Percentiles rank a stretch among this genome's conserved stretches.
Conservation (phyloP, 108 stramenopile species). For the Cyclotella baltica region DNA sequence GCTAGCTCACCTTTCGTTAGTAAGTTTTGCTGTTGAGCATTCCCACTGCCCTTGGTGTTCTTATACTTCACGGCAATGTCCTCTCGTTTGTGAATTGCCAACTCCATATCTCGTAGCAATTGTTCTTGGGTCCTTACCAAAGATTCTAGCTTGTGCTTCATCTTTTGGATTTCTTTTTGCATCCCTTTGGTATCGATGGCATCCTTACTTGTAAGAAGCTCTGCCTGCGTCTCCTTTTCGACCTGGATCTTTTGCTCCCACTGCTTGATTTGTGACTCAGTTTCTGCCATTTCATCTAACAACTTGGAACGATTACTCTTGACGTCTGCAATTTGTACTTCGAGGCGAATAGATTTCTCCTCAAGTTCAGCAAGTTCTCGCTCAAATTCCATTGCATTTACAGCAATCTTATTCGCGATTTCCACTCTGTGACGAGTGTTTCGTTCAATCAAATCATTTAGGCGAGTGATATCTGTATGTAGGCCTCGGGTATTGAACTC, state of each 20-base stretch:
- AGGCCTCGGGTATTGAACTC: slow-evolving; percentile 51
- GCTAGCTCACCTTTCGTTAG: slow-evolving; percentile 32
- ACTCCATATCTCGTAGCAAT: slow-evolving; percentile 79
- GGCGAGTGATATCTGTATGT: slow-evolving; percentile 75
- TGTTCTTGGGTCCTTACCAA: slow-evolving; percentile 76
- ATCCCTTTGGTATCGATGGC: slow-evolving; percentile 73
- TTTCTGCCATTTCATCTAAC: slow-evolving; percentile 66
- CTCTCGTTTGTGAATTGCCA: slow-evolving; percentile 78
- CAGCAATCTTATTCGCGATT: slow-evolving; percentile 52
- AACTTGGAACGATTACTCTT: slow-evolving; percentile 56
- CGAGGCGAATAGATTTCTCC: slow-evolving; percentile 43
- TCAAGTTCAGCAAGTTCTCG: slow-evolving; percentile 79
- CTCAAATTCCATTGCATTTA: slow-evolving; percentile 69
- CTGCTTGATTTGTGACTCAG: slow-evolving; percentile 69
- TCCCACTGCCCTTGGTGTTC: slow-evolving; percentile 31
- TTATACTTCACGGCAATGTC: slow-evolving; percentile 72
- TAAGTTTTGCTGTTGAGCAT: slow-evolving; percentile 15
- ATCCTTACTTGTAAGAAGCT: slow-evolving; percentile 77
- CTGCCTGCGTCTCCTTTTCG: slow-evolving; percentile 85
- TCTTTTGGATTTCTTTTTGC: slow-evolving; percentile 88
- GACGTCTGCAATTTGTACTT: slow-evolving; percentile 53
- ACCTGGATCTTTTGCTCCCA: slow-evolving; percentile 90
- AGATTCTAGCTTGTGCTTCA: slow-evolving; percentile 74
- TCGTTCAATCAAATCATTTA: slow-evolving; percentile 81
- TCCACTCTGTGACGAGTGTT: slow-evolving; percentile 57